Conservation (phyloP, 345 rosid species). For the Brassica cretica region DNA sequence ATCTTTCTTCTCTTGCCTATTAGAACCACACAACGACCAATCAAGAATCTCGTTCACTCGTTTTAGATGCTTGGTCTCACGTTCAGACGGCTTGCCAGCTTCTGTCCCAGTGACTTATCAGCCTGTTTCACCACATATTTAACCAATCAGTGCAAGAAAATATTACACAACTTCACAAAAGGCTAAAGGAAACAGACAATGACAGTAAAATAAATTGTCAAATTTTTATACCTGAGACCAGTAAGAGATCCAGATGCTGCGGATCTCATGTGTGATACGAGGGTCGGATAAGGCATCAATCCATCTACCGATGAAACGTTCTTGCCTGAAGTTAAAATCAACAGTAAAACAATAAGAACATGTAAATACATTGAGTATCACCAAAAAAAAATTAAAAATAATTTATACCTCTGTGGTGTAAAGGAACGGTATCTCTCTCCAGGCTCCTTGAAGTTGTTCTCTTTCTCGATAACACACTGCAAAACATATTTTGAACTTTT, state of each 20-base stretch:
- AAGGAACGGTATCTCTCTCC: slow-evolving; percentile 89
- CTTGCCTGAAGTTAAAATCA: slow-evolving; percentile 59
- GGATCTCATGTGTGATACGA: slow-evolving; percentile 76
- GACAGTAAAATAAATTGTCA: background rate
- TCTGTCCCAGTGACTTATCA: slow-evolving; percentile 45
- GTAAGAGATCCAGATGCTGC: slow-evolving; percentile 81
- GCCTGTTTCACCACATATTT: slow-evolving; percentile 35
- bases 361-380: background rate
- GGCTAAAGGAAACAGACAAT: background rate
- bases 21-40: slow-evolving; percentile 38
- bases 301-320: slow-evolving; percentile 69
- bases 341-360: background rate
- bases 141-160: background rate
- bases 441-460: slow-evolving; percentile 91
- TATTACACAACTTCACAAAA: background rate
- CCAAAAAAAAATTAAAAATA: background rate
- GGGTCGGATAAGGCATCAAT: slow-evolving; percentile 72
- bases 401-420: slow-evolving; percentile 65
- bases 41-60: slow-evolving; percentile 28
- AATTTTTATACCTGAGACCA: slow-evolving; percentile 62
- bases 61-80: slow-evolving; percentile 43
- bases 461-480: slow-evolving; percentile 74
- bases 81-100: slow-evolving; percentile 43
- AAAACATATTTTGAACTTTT: background rate
- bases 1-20: slow-evolving; percentile 16